phyloP scores from a whole-genome alignment of 2,329 filamentous ascomycete species.

The Hypoxylon sp. region DNA sequence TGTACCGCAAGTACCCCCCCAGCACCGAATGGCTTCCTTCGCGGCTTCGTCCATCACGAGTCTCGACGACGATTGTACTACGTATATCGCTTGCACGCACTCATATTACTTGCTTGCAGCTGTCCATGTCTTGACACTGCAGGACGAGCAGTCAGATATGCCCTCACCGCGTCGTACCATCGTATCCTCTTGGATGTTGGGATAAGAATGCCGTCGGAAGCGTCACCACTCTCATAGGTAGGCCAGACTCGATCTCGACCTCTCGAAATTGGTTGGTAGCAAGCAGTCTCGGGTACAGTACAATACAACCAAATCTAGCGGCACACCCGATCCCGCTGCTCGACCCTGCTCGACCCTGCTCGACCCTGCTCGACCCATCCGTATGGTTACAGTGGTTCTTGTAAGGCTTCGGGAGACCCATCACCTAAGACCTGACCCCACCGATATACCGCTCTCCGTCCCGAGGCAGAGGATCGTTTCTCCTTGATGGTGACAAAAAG shows the following conservation, averaged over 20 bases:
- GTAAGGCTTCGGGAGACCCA: constrained; percentile 33
- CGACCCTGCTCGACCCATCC: constrained; percentile 29
- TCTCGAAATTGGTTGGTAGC: constrained; percentile 1
- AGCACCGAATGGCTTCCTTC: not conserved
- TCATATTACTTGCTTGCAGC: too few relatives aligned
- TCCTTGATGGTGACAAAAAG: constrained; percentile 29
- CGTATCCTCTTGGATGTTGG: too few relatives aligned
- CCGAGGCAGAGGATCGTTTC: constrained; percentile 34
- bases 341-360: too few relatives aligned
- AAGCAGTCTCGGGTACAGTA: constrained; percentile 26
- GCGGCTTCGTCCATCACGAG: too few relatives aligned
- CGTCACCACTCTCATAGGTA: not conserved
- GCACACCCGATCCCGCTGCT: constrained; percentile 25
- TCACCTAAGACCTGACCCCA: constrained; percentile 26
- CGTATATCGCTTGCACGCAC: not conserved
- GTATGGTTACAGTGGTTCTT: constrained; percentile 27
- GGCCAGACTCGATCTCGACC: not conserved
- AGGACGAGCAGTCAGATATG: not conserved
- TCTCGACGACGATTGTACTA: not conserved
- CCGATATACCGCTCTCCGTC: constrained; percentile 29
- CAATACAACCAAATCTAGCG: constrained; percentile 17
- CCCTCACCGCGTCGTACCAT: too few relatives aligned
- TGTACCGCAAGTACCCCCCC: not conserved
- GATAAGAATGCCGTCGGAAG: not conserved
- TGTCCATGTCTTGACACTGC: too few relatives aligned